These are phyloP conservation scores for Thelonectria rubi DNA, from an alignment of 2,329 filamentous ascomycete species.

Conservation along the genomic window DNA sequence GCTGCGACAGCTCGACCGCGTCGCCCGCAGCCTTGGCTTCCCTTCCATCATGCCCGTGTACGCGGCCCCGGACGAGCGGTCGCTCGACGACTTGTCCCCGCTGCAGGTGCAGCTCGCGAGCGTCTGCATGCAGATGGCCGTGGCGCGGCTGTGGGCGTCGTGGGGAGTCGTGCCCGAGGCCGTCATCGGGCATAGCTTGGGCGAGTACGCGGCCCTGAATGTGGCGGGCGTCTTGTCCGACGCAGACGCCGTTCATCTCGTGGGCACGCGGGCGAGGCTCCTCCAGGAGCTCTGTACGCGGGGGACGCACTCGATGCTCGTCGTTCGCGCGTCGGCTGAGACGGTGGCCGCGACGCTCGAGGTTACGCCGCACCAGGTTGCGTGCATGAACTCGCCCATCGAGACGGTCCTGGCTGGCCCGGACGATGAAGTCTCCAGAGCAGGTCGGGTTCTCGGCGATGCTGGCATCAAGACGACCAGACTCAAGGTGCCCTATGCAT, in stretches of 20 bases:
- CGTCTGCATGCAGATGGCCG: slow-evolving; percentile 52
- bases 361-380: slow-evolving; percentile 44
- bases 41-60: slow-evolving; percentile 54
- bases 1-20: slow-evolving; percentile 45
- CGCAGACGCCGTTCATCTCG: slow-evolving; percentile 68
- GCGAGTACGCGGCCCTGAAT: slow-evolving; percentile 56
- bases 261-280: slow-evolving; percentile 66
- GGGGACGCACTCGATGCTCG: slow-evolving; percentile 48
- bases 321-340: slow-evolving; percentile 40
- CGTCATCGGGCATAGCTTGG: slow-evolving; percentile 58
- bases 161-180: slow-evolving; percentile 53
- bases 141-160: slow-evolving; percentile 52
- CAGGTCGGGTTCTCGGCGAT: slow-evolving; percentile 12
- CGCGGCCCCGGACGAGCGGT: slow-evolving; percentile 42
- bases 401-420: slow-evolving; percentile 61
- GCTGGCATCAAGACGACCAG: slow-evolving; percentile 44
- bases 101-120: slow-evolving; percentile 51
- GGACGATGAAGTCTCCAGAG: slow-evolving; percentile 17
- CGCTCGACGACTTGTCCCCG: slow-evolving; percentile 31
- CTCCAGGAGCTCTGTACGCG: slow-evolving; percentile 62
- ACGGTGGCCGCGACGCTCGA: slow-evolving; percentile 21
- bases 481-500: slow-evolving; percentile 50
- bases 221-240: slow-evolving; percentile 70
- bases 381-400: slow-evolving; percentile 72
- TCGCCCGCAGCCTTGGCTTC: slow-evolving; percentile 47